A percentile compares a stretch with the other conserved stretches of the same genome.
These are phyloP conservation scores for Didymosphaeria variabile DNA, from an alignment of 2,329 filamentous ascomycete species.

Conservation along the genomic window DNA sequence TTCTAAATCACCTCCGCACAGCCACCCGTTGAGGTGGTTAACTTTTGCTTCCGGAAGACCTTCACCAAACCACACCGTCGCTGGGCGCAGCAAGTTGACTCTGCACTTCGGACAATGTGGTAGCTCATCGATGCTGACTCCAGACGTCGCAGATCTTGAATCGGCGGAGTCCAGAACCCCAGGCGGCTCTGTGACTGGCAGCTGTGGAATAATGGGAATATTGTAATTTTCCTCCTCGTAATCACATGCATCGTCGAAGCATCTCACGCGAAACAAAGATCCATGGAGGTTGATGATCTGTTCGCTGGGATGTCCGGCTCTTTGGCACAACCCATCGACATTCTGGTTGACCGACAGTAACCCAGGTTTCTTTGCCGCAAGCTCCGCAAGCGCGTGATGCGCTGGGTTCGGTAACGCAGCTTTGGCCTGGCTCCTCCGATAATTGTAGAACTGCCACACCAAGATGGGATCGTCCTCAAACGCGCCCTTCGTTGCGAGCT, in stretches of 20 bases:
- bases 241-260: conserved; percentile 1
- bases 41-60: conserved; percentile 1
- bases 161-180: not conserved
- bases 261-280: conserved; percentile 7
- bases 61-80: conserved; percentile 16
- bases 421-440: not conserved
- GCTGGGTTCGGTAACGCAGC: conserved; percentile 13
- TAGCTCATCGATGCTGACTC: conserved; percentile 2
- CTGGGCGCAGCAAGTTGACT: conserved; percentile 8
- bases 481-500: conserved; percentile 23
- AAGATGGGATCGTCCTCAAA: conserved; percentile 22
- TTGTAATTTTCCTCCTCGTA: conserved; percentile 5
- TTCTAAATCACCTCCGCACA: not conserved
- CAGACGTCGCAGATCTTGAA: not conserved
- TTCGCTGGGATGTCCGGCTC: not conserved
- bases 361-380: conserved; percentile 9
- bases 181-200: not conserved
- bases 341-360: conserved; percentile 13
- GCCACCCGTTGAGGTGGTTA: conserved; percentile 3
- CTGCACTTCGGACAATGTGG: conserved; percentile 15
- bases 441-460: conserved; percentile 17
- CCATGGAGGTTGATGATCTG: conserved; percentile 13
- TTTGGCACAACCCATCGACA: conserved; percentile 12
- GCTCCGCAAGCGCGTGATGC: conserved; percentile 11
- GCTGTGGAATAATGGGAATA: conserved; percentile 4